phyloP scores from a whole-genome alignment of 257 asterid species.

The Pogostemon cablin region DNA sequence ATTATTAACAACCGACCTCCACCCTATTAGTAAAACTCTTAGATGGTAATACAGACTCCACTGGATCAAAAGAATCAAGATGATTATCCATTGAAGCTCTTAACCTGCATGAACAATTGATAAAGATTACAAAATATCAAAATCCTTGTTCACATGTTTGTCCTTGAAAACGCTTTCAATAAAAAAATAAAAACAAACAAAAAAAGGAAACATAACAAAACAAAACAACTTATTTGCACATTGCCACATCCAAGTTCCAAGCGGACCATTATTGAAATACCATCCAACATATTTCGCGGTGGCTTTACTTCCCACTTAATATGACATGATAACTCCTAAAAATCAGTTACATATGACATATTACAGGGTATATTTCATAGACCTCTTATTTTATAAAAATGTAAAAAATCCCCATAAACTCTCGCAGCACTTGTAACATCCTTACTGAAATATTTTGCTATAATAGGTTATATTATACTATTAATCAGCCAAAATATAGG shows the following conservation, averaged over 20 bases:
- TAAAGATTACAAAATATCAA: conserved; percentile 29
- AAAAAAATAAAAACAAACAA: too few species aligned
- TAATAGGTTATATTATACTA: neutral
- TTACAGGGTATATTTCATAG: neutral
- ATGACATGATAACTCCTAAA: neutral
- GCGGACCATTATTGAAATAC: neutral
- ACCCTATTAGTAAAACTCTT: conserved; percentile 76
- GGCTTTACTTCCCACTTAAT: neutral
- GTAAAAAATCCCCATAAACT: neutral
- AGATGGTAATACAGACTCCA: conserved; percentile 67
- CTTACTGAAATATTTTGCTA: neutral
- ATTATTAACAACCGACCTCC: conserved; percentile 58
- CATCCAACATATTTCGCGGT: neutral
- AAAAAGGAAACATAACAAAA: neutral
- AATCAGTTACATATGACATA: conserved; percentile 2
- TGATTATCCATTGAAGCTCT: conserved; percentile 86
- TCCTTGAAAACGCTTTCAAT: neutral
- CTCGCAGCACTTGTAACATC: neutral
- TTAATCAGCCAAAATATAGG: neutral
- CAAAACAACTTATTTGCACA: conserved; percentile 1
- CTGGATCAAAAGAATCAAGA: conserved; percentile 81
- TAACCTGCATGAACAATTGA: conserved; percentile 56
- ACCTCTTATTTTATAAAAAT: neutral
- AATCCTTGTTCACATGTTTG: conserved; percentile 4
- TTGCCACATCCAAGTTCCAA: neutral